A percentile compares a stretch with the other conserved stretches of the same genome.
phyloP scores from a whole-genome alignment of 2,329 filamentous ascomycete genomes.

The Coniochaeta ligniaria region DNA sequence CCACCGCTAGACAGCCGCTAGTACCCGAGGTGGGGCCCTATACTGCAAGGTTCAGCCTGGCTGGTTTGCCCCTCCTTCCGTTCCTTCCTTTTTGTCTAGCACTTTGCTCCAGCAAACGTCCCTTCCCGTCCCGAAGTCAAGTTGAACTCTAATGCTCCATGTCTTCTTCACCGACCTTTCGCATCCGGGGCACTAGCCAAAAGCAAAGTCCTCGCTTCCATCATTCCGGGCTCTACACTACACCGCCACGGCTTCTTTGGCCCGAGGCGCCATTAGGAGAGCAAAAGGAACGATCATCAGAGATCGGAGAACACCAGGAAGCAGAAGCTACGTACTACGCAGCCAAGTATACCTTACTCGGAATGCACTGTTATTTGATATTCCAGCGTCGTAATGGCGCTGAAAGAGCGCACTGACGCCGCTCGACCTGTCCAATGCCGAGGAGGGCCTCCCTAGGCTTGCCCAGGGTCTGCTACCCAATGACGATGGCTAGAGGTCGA shows the following conservation, averaged over 20 bases:
- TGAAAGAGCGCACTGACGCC: not conserved
- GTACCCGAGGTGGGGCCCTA: not conserved
- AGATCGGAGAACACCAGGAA: not conserved
- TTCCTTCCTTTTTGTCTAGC: not conserved
- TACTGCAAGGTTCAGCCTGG: not conserved
- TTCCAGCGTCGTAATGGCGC: not conserved
- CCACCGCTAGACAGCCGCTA: not conserved
- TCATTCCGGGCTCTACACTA: not conserved
- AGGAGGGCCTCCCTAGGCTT: conserved; percentile 3
- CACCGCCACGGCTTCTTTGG: not conserved
- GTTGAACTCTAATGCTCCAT: not conserved
- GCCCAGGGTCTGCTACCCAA: conserved; percentile 23
- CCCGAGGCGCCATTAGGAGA: too few species aligned
- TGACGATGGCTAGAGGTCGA: conserved; percentile 21
- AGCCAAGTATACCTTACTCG: too few species aligned
- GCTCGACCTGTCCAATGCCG: conserved; percentile 5
- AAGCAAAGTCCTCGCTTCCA: not conserved
- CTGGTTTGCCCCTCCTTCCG: not conserved
- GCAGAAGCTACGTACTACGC: not conserved
- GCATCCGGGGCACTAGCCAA: not conserved
- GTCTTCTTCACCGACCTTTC: not conserved
- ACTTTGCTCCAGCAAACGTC: not conserved
- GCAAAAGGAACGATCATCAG: not conserved
- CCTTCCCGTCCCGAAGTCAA: not conserved
- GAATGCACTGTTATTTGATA: not conserved